These are phyloP conservation scores for Suillus brevipes DNA, from an alignment of 768 basidiomycete species.

Conservation along the genomic window DNA sequence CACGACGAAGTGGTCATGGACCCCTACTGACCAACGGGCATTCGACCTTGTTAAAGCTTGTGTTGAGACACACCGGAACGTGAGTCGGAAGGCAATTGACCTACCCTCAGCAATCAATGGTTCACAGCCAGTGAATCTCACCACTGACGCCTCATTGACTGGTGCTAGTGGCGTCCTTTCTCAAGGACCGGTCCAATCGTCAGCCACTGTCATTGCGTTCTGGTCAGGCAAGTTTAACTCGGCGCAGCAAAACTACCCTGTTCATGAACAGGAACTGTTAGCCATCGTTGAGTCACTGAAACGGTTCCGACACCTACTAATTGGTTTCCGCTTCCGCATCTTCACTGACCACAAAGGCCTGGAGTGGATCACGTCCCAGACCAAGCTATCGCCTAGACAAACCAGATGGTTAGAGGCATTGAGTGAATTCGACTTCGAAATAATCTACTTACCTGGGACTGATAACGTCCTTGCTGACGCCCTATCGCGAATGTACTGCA, in stretches of 20 bases:
- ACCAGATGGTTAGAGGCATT: slow-evolving; percentile 33
- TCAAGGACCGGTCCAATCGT: too few relatives aligned
- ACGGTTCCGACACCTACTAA: slow-evolving; percentile 28
- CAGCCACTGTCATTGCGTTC: slow-evolving; percentile 13
- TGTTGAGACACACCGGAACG: too few relatives aligned
- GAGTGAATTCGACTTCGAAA: slow-evolving; percentile 26
- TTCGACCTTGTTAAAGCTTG: too few relatives aligned
- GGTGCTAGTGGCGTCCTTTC: too few relatives aligned
- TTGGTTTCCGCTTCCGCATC: slow-evolving; percentile 22
- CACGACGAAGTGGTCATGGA: too few relatives aligned
- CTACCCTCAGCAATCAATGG: too few relatives aligned
- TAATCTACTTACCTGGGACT: slow-evolving; percentile 21
- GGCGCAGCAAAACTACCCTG: slow-evolving; percentile 31
- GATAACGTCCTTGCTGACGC: slow-evolving; percentile 21
- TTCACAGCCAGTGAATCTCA: too few relatives aligned
- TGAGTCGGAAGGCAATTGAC: too few relatives aligned
- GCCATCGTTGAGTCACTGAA: slow-evolving; percentile 24
- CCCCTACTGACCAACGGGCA: too few relatives aligned
- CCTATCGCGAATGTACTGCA: slow-evolving; percentile 31
- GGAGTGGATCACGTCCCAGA: slow-evolving; percentile 27
- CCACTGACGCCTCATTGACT: too few relatives aligned
- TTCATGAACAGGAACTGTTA: slow-evolving; percentile 21
- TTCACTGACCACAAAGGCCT: slow-evolving; percentile 31
- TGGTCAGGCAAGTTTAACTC: slow-evolving; percentile 30
- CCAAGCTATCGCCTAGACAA: slow-evolving; percentile 14